Percentiles rank a stretch among this genome's conserved stretches.
These are phyloP conservation scores for Exophiala lecanii-corni DNA, from an alignment of 2,329 filamentous ascomycete species.

Conservation along the genomic window DNA sequence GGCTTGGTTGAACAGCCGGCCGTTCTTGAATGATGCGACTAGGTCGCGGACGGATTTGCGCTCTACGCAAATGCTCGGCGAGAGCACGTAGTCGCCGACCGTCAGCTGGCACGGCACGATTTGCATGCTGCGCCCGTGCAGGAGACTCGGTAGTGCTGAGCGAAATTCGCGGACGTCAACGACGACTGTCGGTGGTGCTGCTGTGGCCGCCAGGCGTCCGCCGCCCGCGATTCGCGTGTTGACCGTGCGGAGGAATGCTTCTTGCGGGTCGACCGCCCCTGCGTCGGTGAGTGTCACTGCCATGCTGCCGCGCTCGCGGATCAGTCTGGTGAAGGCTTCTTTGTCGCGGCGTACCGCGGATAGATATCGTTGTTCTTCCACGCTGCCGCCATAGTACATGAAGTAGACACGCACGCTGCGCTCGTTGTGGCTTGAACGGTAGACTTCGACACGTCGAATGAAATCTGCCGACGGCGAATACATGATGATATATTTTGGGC, in stretches of 20 bases:
- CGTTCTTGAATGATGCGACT: conserved; percentile 86
- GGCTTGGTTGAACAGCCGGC: conserved; percentile 83
- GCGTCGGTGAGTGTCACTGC: conserved; percentile 76
- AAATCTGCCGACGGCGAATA: conserved; percentile 95
- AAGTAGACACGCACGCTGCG: conserved; percentile 83
- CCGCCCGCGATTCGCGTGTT: conserved; percentile 96
- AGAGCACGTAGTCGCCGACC: conserved; percentile 92
- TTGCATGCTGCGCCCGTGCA: conserved; percentile 83
- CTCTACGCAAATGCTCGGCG: conserved; percentile 86
- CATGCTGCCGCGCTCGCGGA: conserved; percentile 92
- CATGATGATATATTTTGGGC: conserved; percentile 95
- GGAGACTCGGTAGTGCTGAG: conserved; percentile 81
- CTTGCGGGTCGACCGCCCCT: conserved; percentile 73
- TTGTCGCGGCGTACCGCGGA: conserved; percentile 90
- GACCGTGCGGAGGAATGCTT: conserved; percentile 86
- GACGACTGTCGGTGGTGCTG: conserved; percentile 81
- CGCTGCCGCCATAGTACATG: conserved; percentile 89
- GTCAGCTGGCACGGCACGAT: conserved; percentile 94
- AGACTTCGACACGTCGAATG: conserved; percentile 90
- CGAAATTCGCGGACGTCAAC: conserved; percentile 96
- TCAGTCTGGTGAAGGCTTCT: conserved; percentile 89
- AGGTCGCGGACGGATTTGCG: conserved; percentile 90
- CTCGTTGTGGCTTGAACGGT: conserved; percentile 74
- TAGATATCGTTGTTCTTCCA: conserved; percentile 92
- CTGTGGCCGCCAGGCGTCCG: conserved; percentile 75